phyloP scores from a whole-genome alignment of 2,329 filamentous ascomycete species.

The Bipolaris sorokiniana region DNA sequence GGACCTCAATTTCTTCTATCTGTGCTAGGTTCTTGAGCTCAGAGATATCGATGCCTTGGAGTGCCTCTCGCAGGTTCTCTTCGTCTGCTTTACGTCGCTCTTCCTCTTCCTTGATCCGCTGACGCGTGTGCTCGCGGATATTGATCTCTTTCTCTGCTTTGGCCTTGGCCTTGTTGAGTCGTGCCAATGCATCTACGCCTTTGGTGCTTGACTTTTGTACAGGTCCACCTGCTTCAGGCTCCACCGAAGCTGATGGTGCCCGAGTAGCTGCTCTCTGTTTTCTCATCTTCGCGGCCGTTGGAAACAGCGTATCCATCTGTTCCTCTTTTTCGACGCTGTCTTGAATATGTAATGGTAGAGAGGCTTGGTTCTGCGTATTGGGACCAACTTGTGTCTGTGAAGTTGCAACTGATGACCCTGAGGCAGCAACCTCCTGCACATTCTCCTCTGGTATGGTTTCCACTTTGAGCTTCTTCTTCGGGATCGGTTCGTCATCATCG shows the following conservation, averaged over 20 bases:
- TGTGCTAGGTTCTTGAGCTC: constrained; percentile 76
- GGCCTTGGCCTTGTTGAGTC: constrained; percentile 44
- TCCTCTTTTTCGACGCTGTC: constrained; percentile 54
- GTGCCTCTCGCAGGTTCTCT: constrained; percentile 61
- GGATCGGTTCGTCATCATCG: constrained; percentile 58
- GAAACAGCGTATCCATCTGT: constrained; percentile 74
- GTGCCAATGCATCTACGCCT: constrained; percentile 51
- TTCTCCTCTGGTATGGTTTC: constrained; percentile 37
- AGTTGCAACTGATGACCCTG: constrained; percentile 7
- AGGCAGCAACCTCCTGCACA: constrained; percentile 24
- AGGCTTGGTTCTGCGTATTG: constrained; percentile 34
- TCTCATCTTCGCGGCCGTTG: constrained; percentile 78
- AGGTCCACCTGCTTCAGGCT: constrained; percentile 49
- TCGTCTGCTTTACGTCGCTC: constrained; percentile 66
- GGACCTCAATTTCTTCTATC: constrained; percentile 76
- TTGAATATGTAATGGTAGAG: constrained; percentile 43
- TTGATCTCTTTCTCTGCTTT: constrained; percentile 66
- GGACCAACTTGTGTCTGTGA: constrained; percentile 26
- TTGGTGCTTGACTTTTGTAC: constrained; percentile 25
- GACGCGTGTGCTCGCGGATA: constrained; percentile 58
- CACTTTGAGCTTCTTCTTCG: constrained; percentile 36
- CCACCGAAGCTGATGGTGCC: constrained; percentile 35
- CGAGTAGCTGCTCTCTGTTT: constrained; percentile 62
- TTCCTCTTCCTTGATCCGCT: constrained; percentile 59
- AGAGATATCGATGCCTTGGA: constrained; percentile 72